Conservation (phyloP, 305 asterid species). For the Fraxinus floribunda region DNA sequence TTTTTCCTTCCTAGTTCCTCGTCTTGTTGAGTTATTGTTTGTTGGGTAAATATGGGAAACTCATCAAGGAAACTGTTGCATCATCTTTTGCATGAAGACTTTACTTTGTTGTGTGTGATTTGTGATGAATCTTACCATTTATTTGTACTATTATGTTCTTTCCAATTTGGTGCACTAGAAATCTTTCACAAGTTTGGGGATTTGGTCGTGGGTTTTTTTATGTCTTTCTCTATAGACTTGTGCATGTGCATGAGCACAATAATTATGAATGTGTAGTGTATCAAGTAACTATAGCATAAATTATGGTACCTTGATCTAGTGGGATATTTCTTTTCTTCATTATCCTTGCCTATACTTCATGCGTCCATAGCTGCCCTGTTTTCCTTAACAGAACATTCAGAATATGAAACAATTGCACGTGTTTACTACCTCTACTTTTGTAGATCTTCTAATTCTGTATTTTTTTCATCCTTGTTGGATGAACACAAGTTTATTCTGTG, state of each 20-base stretch:
- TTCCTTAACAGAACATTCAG: not conserved
- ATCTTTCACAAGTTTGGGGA: not conserved
- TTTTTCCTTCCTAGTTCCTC: not conserved
- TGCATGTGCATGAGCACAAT: not conserved
- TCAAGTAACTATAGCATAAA: not conserved
- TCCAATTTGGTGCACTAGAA: not conserved
- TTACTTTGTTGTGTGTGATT: not conserved
- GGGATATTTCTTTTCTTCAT: not conserved
- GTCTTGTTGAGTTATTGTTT: conserved; percentile 10
- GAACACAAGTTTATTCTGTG: not conserved
- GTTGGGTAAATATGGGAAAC: conserved; percentile 4
- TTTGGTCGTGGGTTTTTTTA: not conserved
- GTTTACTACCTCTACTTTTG: not conserved
- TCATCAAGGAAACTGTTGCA: not conserved
- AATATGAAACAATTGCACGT: not conserved
- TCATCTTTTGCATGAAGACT: not conserved
- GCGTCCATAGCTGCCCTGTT: not conserved
- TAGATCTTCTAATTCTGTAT: not conserved
- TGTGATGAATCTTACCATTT: not conserved
- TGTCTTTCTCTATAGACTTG: not conserved
- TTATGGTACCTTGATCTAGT: not conserved
- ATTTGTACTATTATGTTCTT: not conserved
- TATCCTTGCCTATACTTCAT: not conserved
- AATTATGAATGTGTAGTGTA: not conserved
- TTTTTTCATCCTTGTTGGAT: not conserved